A percentile compares a stretch with the other conserved stretches of the same genome.
phyloP scores from a whole-genome alignment of 176 grass and related monocot genomes.

The Cymbopogon citratus region DNA sequence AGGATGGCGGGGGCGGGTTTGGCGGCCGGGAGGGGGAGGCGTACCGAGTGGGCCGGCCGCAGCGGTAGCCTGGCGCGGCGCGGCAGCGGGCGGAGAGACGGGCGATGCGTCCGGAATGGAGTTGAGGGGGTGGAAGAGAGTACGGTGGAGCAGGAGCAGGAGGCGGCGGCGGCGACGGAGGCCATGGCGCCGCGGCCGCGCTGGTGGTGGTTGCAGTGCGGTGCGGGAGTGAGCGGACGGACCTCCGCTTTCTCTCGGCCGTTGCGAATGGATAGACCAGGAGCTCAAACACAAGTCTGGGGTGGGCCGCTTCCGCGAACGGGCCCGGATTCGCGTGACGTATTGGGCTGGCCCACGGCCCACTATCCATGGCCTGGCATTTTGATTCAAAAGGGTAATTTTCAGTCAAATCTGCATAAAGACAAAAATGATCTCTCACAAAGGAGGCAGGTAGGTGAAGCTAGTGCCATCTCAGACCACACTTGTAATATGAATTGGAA shows the following conservation, averaged over 20 bases:
- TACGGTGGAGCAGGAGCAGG: constrained; percentile 15
- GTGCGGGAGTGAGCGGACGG: neutral
- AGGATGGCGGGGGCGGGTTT: neutral
- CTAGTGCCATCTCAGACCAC: neutral
- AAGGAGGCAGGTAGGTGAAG: neutral
- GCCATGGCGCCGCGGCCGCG: constrained; percentile 38
- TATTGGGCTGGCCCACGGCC: too few species aligned
- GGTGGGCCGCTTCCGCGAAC: neutral
- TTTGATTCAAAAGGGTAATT: neutral
- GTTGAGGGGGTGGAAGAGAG: constrained; percentile 7
- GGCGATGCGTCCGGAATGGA: neutral
- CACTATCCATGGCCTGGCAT: neutral
- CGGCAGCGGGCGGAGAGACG: neutral
- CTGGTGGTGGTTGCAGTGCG: neutral
- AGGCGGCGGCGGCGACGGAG: neutral
- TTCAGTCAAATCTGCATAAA: too few species aligned
- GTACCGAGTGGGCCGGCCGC: neutral
- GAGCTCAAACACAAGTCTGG: neutral
- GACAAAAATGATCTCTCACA: neutral
- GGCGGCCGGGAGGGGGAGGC: too few species aligned
- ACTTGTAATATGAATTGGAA: neutral
- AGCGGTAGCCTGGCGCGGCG: neutral
- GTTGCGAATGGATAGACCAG: constrained; percentile 38
- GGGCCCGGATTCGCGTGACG: neutral
- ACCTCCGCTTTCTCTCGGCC: constrained; percentile 19